phyloP scores from a whole-genome alignment of 495 filamentous ascomycete species.

The Penicillium macrosclerotiorum region DNA sequence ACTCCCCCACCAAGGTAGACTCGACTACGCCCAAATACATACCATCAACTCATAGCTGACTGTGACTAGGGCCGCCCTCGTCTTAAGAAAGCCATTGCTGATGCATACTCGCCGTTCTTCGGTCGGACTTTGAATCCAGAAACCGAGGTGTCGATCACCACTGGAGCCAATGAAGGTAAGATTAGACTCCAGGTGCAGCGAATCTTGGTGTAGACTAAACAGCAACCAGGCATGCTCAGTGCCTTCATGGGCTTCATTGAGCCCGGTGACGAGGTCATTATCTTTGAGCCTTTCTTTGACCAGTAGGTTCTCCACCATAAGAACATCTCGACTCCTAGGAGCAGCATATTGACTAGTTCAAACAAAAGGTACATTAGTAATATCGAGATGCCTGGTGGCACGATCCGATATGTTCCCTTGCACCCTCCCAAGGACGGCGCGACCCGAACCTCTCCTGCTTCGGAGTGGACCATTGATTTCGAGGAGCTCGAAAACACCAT shows the following conservation, averaged over 20 bases:
- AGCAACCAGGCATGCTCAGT: slow-evolving; percentile 63
- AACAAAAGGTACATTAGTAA: slow-evolving; percentile 83
- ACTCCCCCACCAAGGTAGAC: slow-evolving; percentile 81
- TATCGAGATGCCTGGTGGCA: slow-evolving; percentile 96
- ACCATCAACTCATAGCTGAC: slow-evolving; percentile 16
- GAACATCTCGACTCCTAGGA: background rate
- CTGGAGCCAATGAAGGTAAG: slow-evolving; percentile 89
- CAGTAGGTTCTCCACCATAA: slow-evolving; percentile 56
- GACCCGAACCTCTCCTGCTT: slow-evolving; percentile 73
- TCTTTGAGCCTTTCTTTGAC: slow-evolving; percentile 99
- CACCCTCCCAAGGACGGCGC: slow-evolving; percentile 86
- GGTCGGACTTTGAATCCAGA: slow-evolving; percentile 77
- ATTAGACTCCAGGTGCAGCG: no score
- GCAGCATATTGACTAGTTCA: slow-evolving; percentile 2
- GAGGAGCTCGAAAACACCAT: slow-evolving; percentile 80
- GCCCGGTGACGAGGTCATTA: slow-evolving; percentile 89
- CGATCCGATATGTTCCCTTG: slow-evolving; percentile 88
- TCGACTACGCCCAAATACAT: no score
- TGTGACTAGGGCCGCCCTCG: slow-evolving; percentile 69
- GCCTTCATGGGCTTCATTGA: slow-evolving; percentile 99
- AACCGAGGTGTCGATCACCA: slow-evolving; percentile 91
- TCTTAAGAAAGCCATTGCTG: slow-evolving; percentile 84
- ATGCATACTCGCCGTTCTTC: slow-evolving; percentile 86
- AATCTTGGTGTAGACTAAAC: no score
- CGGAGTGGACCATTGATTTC: slow-evolving; percentile 86